Conservation (phyloP, 108 stramenopile species). For the Aurantiochytrium sp. region DNA sequence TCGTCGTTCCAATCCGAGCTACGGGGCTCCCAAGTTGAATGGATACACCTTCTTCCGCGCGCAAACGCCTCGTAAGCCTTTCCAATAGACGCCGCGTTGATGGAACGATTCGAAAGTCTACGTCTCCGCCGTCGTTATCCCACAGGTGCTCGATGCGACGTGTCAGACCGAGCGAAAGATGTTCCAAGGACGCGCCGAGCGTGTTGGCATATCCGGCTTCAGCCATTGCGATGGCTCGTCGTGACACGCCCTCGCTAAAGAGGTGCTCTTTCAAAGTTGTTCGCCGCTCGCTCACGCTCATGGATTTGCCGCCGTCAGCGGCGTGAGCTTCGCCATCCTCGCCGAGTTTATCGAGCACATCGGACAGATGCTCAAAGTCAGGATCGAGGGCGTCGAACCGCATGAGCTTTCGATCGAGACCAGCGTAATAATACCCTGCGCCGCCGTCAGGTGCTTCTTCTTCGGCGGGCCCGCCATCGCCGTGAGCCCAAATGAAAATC, state of each 20-base stretch:
- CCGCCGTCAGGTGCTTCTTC: conserved; percentile 21
- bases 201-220: conserved; percentile 10
- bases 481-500: conserved; percentile 21
- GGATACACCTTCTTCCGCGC: not conserved
- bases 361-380: not conserved
- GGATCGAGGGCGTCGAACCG: conserved; percentile 10
- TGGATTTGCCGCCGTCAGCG: not conserved
- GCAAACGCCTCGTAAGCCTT: not conserved
- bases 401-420: not conserved
- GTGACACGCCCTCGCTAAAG: not conserved
- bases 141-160: not conserved
- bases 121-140: not conserved
- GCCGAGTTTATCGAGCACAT: not conserved
- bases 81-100: not conserved
- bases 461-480: conserved; percentile 20
- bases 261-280: not conserved
- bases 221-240: not conserved
- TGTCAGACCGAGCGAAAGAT: not conserved
- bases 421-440: conserved; percentile 15
- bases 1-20: not conserved
- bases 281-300: not conserved
- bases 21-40: not conserved
- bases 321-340: not conserved
- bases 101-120: not conserved
- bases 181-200: not conserved